phyloP scores from a whole-genome alignment of 768 basidiomycete species.

The Naganishia vaughanmartiniae region DNA sequence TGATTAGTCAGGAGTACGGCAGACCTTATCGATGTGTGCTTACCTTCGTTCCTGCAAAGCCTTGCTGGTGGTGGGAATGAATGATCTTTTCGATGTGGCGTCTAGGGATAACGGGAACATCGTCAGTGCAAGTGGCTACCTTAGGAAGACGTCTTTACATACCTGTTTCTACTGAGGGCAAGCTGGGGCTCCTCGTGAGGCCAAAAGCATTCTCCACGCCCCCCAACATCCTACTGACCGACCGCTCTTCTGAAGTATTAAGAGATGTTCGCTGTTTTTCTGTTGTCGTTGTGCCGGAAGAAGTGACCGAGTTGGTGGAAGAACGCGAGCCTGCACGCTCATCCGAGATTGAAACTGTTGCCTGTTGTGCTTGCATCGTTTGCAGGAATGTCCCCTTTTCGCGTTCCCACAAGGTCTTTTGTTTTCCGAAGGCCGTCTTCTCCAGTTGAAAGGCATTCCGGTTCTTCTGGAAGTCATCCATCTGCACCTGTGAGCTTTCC shows the following conservation, averaged over 20 bases:
- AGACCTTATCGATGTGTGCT: background rate
- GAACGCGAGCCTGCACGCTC: background rate
- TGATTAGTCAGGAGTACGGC: too few relatives aligned
- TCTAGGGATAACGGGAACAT: background rate
- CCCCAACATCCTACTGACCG: slow-evolving; percentile 7
- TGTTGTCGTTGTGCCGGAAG: background rate
- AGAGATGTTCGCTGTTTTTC: background rate
- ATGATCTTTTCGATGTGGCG: slow-evolving; percentile 4
- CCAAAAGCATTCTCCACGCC: background rate
- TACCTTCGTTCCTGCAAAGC: slow-evolving; percentile 25
- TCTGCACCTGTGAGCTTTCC: slow-evolving; percentile 13
- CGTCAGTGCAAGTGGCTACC: background rate
- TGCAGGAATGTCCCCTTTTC: slow-evolving; percentile 11
- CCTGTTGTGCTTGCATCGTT: background rate
- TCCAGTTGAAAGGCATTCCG: slow-evolving; percentile 5
- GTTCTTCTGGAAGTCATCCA: slow-evolving; percentile 25
- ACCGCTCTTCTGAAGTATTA: slow-evolving; percentile 12
- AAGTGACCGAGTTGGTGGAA: background rate
- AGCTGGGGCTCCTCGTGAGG: slow-evolving; percentile 4
- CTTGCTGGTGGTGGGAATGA: slow-evolving; percentile 3
- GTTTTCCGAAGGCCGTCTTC: slow-evolving; percentile 9
- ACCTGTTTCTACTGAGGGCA: slow-evolving; percentile 8
- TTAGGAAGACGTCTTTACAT: background rate
- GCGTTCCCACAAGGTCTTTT: slow-evolving; percentile 7
- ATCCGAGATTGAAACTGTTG: background rate